Evolutionary conservation across 805 yeast genomes (phyloP).

Genomic region (Saccharomycopsis guyanensis): DNA sequence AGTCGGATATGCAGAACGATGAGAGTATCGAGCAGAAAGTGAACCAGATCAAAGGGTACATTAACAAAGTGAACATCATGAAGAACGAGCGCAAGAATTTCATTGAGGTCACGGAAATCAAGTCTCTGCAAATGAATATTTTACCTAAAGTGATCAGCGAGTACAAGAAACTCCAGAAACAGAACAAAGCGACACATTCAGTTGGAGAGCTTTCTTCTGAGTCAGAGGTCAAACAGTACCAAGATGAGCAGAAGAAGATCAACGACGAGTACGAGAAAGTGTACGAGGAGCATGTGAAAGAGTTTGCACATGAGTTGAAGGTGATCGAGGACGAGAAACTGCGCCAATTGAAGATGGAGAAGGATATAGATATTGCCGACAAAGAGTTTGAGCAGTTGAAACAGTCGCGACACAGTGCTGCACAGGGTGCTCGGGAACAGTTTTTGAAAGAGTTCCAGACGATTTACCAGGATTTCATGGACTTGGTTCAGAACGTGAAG

Average conservation of each 20-base stretch:
- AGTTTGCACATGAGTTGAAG: slow-evolving; percentile 43
- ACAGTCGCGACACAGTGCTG: slow-evolving; percentile 29
- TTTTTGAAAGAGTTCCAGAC: slow-evolving; percentile 25
- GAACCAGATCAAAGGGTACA: slow-evolving; percentile 31
- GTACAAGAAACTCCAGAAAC: slow-evolving; percentile 29
- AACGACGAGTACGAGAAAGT: slow-evolving; percentile 29
- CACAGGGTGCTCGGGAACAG: slow-evolving; percentile 38
- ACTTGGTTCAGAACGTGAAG: slow-evolving; percentile 49
- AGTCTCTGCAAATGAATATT: slow-evolving; percentile 39
- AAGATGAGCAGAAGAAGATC: background rate
- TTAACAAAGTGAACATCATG: slow-evolving; percentile 25
- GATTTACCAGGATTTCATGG: slow-evolving; percentile 35
- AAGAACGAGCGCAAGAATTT: slow-evolving; percentile 32
- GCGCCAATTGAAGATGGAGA: slow-evolving; percentile 34
- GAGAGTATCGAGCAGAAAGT: slow-evolving; percentile 25
- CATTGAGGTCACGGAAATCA: slow-evolving; percentile 36
- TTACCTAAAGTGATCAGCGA: slow-evolving; percentile 46
- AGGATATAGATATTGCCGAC: slow-evolving; percentile 31
- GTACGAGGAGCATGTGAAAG: slow-evolving; percentile 36
- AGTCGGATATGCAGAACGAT: slow-evolving; percentile 18
- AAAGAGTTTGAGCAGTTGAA: slow-evolving; percentile 24
- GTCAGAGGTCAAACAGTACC: slow-evolving; percentile 13
- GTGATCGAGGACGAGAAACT: slow-evolving; percentile 36
- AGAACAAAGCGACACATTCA: slow-evolving; percentile 1
- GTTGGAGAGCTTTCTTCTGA: slow-evolving; percentile 25